Evolutionary conservation across 1,139 yeast genomes (phyloP), one percentile per base, ranked within the genome.

Genomic region (Diutina scorzettiae): DNA sequence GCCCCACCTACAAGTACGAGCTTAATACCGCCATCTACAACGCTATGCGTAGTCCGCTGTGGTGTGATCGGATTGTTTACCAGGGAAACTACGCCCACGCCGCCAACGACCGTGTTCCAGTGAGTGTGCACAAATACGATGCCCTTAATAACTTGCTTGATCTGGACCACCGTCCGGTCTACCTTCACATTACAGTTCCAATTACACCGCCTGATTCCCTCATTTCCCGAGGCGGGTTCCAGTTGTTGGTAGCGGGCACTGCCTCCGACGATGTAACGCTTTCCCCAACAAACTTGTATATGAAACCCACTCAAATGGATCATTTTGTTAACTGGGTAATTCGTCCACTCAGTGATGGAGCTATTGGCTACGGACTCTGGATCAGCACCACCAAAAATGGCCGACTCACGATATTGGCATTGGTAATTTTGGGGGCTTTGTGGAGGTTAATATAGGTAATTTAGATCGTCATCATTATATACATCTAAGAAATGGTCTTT

Each of bases 31-130:
- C 67, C 6, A 61, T 63, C n/a, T 82, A 73, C 56, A 73, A 76
- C 48, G 43, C 58, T 4, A 79, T 76, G 48, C 62, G 96, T 45
- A 64, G 67, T 2, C 94, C 96, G 0, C 81, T 95, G 3, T 87
- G 95, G 95, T 86, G 96, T 57, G 96, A 87, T 55, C 63, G 96
- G 42, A 74, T 87, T 3, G 55, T 87, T 39, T 84, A 64, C 52
- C 72, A 74, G 45, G 57, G 68, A 1, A 65, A 71, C 0, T 78
- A 78, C 52, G 56, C 58, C 14, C 49, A 47, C 2, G 42, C 43
- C 34, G 30, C n/a, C 5, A 11, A 5, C 30, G 14, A 9, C n/a
- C 9, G 34, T 2, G n/a, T n/a, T 18, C 47, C 56, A 3, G 71
- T 71, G 0, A 37, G 42, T 4, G 50, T 66, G 3, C 56, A 57